These are phyloP conservation scores for Ophiostoma angusticollis DNA, from an alignment of 2,329 filamentous ascomycete species.

Conservation along the genomic window DNA sequence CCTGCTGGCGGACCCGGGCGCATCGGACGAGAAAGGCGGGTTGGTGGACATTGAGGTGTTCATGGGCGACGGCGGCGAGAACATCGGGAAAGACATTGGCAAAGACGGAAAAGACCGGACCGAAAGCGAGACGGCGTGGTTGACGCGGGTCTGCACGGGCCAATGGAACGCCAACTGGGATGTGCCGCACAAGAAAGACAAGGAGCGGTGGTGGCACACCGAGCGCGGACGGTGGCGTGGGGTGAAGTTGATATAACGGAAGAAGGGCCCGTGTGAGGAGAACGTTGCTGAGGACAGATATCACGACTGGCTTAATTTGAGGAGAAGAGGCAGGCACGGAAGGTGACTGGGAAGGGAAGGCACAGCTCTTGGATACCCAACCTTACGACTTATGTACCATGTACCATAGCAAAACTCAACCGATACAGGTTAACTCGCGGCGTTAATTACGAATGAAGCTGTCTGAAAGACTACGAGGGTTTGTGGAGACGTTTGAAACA, in stretches of 20 bases:
- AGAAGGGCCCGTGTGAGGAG: neutral
- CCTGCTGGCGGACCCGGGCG: conserved; percentile 44
- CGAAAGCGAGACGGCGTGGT: conserved; percentile 13
- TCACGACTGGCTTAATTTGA: too few species aligned
- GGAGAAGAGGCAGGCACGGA: neutral
- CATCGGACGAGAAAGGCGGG: conserved; percentile 42
- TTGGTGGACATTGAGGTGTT: conserved; percentile 41
- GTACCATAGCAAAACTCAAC: too few species aligned
- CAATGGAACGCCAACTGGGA: conserved; percentile 21
- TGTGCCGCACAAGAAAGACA: conserved; percentile 22
- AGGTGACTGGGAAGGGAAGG: too few species aligned
- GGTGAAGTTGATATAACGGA: conserved; percentile 8
- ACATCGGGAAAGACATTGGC: conserved; percentile 15
- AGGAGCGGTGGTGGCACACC: conserved; percentile 23
- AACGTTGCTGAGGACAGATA: too few species aligned
- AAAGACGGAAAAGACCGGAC: conserved; percentile 8
- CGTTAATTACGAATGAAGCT: too few species aligned
- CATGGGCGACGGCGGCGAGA: conserved; percentile 34
- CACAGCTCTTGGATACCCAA: too few species aligned
- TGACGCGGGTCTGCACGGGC: conserved; percentile 20
- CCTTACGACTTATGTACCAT: too few species aligned
- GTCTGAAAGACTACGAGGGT: too few species aligned
- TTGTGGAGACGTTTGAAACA: too few species aligned
- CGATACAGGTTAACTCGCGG: too few species aligned
- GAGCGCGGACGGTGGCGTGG: conserved; percentile 23